Conservation (phyloP, 345 rosid species). For the Hibiscus trionum region DNA sequence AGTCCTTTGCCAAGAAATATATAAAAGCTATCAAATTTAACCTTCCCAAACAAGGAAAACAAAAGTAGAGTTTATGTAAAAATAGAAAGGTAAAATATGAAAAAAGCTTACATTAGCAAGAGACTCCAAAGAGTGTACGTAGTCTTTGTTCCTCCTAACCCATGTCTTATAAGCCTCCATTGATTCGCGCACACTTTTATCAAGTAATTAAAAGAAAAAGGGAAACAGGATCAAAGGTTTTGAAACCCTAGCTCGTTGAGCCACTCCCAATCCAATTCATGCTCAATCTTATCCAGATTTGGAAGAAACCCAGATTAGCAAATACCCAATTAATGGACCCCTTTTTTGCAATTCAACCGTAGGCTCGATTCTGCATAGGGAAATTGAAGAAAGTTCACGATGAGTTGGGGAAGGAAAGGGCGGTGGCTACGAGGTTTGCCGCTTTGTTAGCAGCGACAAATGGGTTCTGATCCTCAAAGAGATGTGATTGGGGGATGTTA, state of each 20-base stretch:
- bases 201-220: neutral
- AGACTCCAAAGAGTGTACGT: constrained; percentile 86
- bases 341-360: neutral
- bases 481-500: neutral
- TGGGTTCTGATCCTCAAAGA: neutral
- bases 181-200: constrained; percentile 17
- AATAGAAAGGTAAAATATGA: no score
- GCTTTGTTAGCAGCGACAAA: neutral
- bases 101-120: constrained; percentile 69
- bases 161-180: constrained; percentile 94
- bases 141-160: constrained; percentile 85
- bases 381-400: neutral
- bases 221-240: neutral
- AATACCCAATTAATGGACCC: neutral
- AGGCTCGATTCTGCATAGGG: neutral
- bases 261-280: neutral
- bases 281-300: neutral
- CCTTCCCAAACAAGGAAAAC: neutral
- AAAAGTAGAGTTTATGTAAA: neutral
- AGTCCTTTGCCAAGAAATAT: neutral
- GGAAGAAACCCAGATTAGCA: constrained; percentile 11
- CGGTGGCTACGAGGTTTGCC: neutral
- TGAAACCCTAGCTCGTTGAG: constrained; percentile 9
- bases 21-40: neutral
- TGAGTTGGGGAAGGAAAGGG: neutral